phyloP scores from a whole-genome alignment of 108 stramenopile genomes.

The Nannochloropsis granulata region DNA sequence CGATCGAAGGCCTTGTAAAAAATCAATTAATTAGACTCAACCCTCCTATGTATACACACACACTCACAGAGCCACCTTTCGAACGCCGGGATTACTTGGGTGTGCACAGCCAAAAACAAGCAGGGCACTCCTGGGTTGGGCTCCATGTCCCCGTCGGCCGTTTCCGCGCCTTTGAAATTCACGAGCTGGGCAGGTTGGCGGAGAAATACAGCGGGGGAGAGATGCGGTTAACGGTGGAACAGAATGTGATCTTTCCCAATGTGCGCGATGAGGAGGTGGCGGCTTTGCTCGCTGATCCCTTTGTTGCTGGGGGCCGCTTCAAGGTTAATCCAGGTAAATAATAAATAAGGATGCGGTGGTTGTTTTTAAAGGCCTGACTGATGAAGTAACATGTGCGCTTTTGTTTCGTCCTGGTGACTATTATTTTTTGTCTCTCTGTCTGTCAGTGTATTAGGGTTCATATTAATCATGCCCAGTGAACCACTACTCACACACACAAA shows the following conservation, averaged over 20 bases:
- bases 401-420: no score
- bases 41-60: no score
- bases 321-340: background rate
- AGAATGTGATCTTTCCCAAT: slow-evolving; percentile 79
- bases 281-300: slow-evolving; percentile 47
- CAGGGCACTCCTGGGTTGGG: slow-evolving; percentile 64
- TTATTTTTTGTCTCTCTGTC: no score
- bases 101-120: slow-evolving; percentile 71
- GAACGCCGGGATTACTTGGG: slow-evolving; percentile 64
- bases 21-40: no score
- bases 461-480: no score
- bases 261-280: slow-evolving; percentile 53
- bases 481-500: no score
- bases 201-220: slow-evolving; percentile 64
- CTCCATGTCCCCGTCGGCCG: slow-evolving; percentile 68
- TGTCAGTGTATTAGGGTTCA: no score
- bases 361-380: no score
- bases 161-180: slow-evolving; percentile 53
- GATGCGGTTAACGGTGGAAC: slow-evolving; percentile 80
- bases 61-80: slow-evolving; percentile 7
- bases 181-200: slow-evolving; percentile 58
- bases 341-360: background rate
- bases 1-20: no score
- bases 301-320: slow-evolving; percentile 24
- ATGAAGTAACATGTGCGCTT: no score